Evolutionary conservation across 1,139 yeast species (phyloP).

Genomic region (Suhomyces chickasaworum): DNA sequence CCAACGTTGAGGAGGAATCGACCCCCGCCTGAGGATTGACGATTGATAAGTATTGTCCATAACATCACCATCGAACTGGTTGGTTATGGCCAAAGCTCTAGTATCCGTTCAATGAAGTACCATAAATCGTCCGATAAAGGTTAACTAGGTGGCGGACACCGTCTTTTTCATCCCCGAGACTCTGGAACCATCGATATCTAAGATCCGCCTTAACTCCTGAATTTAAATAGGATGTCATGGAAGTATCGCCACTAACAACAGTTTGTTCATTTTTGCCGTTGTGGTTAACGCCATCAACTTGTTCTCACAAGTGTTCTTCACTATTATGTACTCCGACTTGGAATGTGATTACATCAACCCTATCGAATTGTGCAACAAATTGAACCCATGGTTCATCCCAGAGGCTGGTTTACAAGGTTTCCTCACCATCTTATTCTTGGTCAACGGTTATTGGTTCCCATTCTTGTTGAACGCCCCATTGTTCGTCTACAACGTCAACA

Average conservation of each 20-base stretch:
- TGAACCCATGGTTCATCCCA: constrained; percentile 87
- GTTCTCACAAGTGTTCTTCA: constrained; percentile 88
- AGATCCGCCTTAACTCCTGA: neutral
- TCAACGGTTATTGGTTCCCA: constrained; percentile 93
- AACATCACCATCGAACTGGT: neutral
- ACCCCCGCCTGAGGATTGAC: neutral
- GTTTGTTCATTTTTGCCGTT: constrained; percentile 85
- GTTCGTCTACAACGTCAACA: constrained; percentile 77
- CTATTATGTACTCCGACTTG: constrained; percentile 89
- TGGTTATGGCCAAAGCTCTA: too few relatives aligned
- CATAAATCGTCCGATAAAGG: neutral
- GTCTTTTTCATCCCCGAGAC: neutral
- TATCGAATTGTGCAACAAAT: constrained; percentile 90
- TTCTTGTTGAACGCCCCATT: constrained; percentile 86
- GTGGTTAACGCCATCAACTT: constrained; percentile 81
- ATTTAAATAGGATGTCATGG: neutral
- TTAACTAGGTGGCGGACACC: neutral
- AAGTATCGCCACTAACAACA: constrained; percentile 16
- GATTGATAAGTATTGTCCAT: neutral
- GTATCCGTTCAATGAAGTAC: neutral
- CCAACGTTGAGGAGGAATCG: neutral
- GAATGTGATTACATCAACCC: constrained; percentile 97
- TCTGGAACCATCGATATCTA: neutral
- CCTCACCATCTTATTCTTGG: constrained; percentile 66
- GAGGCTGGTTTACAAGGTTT: constrained; percentile 86